A percentile compares a stretch with the other conserved stretches of the same genome.
phyloP scores from a whole-genome alignment of 2,329 filamentous ascomycete species.

The Acarospora socialis region DNA sequence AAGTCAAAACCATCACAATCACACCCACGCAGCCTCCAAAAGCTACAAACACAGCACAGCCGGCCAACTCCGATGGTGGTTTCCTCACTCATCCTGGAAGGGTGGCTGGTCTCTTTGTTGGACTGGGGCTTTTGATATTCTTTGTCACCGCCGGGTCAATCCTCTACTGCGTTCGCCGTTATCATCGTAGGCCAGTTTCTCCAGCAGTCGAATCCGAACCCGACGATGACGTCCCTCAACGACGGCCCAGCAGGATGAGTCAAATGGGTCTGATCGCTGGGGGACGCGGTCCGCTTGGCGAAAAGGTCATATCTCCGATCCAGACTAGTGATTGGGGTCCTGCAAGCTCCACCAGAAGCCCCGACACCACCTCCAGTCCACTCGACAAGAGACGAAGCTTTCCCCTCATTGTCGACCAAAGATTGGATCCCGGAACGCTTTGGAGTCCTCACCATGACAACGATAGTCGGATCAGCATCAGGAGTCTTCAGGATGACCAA shows the following conservation, averaged over 20 bases:
- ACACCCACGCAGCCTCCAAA: constrained; percentile 12
- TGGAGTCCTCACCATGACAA: constrained; percentile 14
- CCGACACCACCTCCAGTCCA: constrained; percentile 8
- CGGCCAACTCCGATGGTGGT: constrained; percentile 5
- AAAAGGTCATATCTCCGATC: constrained; percentile 8
- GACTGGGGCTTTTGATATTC: constrained; percentile 8
- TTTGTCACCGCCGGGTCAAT: constrained; percentile 4
- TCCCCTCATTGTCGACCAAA: constrained; percentile 12
- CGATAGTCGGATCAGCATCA: constrained; percentile 13
- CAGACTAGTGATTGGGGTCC: constrained; percentile 13
- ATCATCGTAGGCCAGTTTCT: constrained; percentile 4
- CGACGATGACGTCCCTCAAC: constrained; percentile 10
- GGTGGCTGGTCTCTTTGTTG: constrained; percentile 12
- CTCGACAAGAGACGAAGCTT: constrained; percentile 10
- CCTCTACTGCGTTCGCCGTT: constrained; percentile 8
- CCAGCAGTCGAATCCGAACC: constrained; percentile 4
- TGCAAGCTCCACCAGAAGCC: constrained; percentile 11
- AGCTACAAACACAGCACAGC: constrained; percentile 3
- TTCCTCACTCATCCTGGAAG: constrained; percentile 12
- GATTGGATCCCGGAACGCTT: constrained; percentile 12
- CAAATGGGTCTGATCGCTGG: constrained; percentile 12
- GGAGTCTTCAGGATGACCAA: constrained; percentile 13
- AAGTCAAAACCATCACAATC: constrained; percentile 16
- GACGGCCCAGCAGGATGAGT: constrained; percentile 13
- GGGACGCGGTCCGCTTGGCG: constrained; percentile 2